Evolutionary conservation across 257 asterid genomes (phyloP).

Genomic region (Ophiorrhiza pumila): DNA sequence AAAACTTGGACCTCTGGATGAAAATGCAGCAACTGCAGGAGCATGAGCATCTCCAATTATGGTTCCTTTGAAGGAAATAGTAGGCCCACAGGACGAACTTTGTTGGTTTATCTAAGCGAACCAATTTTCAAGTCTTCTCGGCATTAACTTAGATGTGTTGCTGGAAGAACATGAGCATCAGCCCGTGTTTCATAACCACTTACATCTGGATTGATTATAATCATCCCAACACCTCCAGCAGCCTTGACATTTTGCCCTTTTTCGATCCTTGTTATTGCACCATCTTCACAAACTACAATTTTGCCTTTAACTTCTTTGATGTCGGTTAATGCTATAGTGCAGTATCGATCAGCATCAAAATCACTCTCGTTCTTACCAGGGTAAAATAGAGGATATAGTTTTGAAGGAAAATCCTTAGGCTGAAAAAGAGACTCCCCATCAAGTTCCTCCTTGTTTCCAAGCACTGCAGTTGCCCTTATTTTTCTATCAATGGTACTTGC

Average conservation of each 20-base stretch:
- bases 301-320: background rate
- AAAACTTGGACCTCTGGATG: slow-evolving; percentile 8
- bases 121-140: background rate
- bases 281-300: slow-evolving; percentile 15
- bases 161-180: slow-evolving; percentile 11
- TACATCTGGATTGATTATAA: background rate
- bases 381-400: background rate
- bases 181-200: background rate
- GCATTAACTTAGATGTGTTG: slow-evolving; percentile 13
- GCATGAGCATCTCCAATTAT: slow-evolving; percentile 12
- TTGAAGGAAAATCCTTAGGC: slow-evolving; percentile 6
- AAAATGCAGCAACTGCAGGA: slow-evolving; percentile 14
- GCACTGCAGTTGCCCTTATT: slow-evolving; percentile 14
- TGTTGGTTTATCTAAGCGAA: background rate
- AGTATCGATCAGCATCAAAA: background rate
- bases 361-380: slow-evolving; percentile 2
- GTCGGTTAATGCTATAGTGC: background rate
- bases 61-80: slow-evolving; percentile 16
- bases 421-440: slow-evolving; percentile 6
- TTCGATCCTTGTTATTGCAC: too few relatives aligned
- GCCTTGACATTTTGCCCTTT: slow-evolving; percentile 7
- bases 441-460: slow-evolving; percentile 12
- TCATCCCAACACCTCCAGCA: slow-evolving; percentile 19
- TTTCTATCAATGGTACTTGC: slow-evolving; percentile 13
- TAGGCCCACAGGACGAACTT: background rate